Conservation (phyloP, 345 rosid species). For the Salix purpurea region DNA sequence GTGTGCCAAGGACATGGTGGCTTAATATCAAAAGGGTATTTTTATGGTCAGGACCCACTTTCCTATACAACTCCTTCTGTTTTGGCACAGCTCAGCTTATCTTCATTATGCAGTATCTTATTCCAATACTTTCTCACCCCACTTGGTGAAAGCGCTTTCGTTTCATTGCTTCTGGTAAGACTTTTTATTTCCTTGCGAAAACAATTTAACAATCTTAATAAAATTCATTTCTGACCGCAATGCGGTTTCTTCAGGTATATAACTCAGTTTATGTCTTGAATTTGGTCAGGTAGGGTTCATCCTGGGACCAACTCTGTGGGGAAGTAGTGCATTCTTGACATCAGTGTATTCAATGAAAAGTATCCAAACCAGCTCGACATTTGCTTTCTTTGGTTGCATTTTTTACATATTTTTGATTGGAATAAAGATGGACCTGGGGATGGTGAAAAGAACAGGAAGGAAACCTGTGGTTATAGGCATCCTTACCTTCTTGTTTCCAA, state of each 20-base stretch:
- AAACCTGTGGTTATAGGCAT: conserved; percentile 12
- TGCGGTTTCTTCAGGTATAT: background rate
- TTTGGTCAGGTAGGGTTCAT: conserved; percentile 19
- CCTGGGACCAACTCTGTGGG: conserved; percentile 20
- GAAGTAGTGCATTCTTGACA: background rate
- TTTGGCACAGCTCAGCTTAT: conserved; percentile 9
- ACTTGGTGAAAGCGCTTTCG: conserved; percentile 23
- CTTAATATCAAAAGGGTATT: background rate
- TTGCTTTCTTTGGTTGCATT: conserved; percentile 21
- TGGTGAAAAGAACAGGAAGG: conserved; percentile 16
- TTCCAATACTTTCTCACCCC: conserved; percentile 19
- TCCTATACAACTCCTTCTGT: background rate
- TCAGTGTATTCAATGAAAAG: conserved; percentile 5
- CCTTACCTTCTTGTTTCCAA: conserved; percentile 2
- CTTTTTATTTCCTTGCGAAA: background rate
- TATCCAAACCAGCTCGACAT: conserved; percentile 10
- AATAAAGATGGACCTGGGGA: conserved; percentile 14
- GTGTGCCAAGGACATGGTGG: background rate
- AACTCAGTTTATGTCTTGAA: background rate
- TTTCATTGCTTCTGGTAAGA: conserved; percentile 22
- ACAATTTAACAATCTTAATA: background rate
- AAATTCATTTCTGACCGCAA: background rate
- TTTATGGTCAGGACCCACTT: conserved; percentile 7
- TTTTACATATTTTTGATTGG: conserved; percentile 18
- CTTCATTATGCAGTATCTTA: conserved; percentile 4